Conservation (phyloP, 2,329 filamentous ascomycete genomes). For the Chalaropsis thielavioides region DNA sequence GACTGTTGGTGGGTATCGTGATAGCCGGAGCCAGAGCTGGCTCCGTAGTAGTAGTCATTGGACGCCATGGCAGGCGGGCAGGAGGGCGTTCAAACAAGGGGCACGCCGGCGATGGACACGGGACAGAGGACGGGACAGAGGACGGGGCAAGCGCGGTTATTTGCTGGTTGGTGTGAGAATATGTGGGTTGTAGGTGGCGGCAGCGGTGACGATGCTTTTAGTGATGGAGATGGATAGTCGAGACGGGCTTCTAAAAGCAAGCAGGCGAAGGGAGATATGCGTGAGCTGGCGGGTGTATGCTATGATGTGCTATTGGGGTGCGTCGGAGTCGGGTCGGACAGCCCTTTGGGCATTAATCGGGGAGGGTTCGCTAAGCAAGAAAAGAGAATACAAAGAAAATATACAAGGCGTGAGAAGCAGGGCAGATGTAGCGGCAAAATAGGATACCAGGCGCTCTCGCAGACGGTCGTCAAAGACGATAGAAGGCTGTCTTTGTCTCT, state of each 20-base stretch:
- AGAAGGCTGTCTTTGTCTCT: neutral
- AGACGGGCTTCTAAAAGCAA: neutral
- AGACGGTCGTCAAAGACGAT: neutral
- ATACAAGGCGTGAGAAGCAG: neutral
- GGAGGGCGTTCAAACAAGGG: neutral
- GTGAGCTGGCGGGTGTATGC: neutral
- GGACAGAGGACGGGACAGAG: neutral
- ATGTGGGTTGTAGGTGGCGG: neutral
- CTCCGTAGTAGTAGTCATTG: conserved; percentile 18
- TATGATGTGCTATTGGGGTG: neutral
- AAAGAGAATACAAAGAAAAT: neutral
- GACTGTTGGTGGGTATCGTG: conserved; percentile 10
- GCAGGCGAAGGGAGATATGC: neutral
- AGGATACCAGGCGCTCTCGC: no score
- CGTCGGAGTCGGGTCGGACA: neutral
- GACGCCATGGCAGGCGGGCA: conserved; percentile 14
- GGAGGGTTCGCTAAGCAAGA: neutral
- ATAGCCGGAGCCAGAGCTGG: conserved; percentile 7
- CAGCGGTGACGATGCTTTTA: neutral
- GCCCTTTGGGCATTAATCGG: neutral
- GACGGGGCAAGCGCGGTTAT: neutral
- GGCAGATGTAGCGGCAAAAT: neutral
- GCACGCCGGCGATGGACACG: neutral
- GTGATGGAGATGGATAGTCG: no score
- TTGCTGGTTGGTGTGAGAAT: neutral